Percentiles rank a stretch among this genome's conserved stretches.
Evolutionary conservation across 345 rosid species (phyloP).

Genomic region (Lepidium didymum): DNA sequence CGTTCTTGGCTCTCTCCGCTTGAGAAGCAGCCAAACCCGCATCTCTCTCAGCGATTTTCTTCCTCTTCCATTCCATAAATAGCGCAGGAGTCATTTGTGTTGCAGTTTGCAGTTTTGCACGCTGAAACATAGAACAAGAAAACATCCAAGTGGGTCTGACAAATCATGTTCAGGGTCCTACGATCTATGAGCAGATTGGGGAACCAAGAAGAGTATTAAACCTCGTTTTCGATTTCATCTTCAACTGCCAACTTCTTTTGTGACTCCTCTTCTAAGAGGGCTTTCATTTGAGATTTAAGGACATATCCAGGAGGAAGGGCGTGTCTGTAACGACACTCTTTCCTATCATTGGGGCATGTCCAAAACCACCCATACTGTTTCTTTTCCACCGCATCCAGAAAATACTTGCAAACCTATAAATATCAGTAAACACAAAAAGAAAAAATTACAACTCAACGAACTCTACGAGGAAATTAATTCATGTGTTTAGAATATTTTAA

Average conservation of each 20-base stretch:
- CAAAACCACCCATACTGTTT: slow-evolving; percentile 98
- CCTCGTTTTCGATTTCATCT: slow-evolving; percentile 94
- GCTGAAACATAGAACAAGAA: slow-evolving; percentile 39
- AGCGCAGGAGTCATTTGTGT: slow-evolving; percentile 88
- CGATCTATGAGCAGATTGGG: not conserved
- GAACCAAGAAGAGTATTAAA: slow-evolving; percentile 8
- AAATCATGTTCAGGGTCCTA: not conserved
- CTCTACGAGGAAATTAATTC: not conserved
- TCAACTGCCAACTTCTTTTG: slow-evolving; percentile 62
- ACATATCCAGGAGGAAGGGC: slow-evolving; percentile 96
- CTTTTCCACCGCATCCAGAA: slow-evolving; percentile 93
- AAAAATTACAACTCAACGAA: not conserved
- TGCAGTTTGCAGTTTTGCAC: slow-evolving; percentile 52
- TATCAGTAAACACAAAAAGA: not conserved
- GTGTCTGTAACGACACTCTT: slow-evolving; percentile 91
- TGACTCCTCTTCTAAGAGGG: slow-evolving; percentile 81
- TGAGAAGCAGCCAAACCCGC: slow-evolving; percentile 72
- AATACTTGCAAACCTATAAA: slow-evolving; percentile 85
- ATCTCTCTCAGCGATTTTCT: slow-evolving; percentile 72
- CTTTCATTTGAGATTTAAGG: slow-evolving; percentile 93
- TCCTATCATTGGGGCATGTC: slow-evolving; percentile 83
- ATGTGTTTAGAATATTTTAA: not conserved
- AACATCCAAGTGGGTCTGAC: not conserved
- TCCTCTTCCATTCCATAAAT: slow-evolving; percentile 88
- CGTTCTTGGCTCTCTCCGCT: slow-evolving; percentile 97